These are phyloP conservation scores for Mucor irregularis DNA, from an alignment of 371 early-diverging fungal species.

Conservation along the genomic window DNA sequence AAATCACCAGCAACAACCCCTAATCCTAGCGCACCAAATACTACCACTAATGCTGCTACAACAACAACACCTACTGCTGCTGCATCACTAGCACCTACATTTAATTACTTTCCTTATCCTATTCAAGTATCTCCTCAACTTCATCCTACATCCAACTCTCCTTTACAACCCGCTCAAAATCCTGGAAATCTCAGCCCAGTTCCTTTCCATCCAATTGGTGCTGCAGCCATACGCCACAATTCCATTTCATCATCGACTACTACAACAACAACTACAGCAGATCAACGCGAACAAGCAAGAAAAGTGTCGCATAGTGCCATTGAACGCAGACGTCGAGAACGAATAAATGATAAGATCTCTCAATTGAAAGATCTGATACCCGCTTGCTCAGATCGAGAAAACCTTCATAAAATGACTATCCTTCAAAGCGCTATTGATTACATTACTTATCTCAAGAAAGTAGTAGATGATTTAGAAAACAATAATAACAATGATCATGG, in stretches of 20 bases:
- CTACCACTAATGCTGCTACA: neutral
- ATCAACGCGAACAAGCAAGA: constrained; percentile 55
- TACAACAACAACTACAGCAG: constrained; percentile 24
- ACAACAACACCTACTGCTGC: neutral
- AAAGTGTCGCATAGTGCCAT: constrained; percentile 78
- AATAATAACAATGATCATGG: neutral
- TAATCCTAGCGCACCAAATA: no score
- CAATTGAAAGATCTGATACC: constrained; percentile 51
- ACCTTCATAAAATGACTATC: constrained; percentile 72
- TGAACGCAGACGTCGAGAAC: constrained; percentile 75
- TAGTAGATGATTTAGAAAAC: constrained; percentile 7
- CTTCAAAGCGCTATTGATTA: constrained; percentile 77
- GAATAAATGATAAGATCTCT: constrained; percentile 69
- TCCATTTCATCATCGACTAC: constrained; percentile 11
- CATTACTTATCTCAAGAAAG: constrained; percentile 51
- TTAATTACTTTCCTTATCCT: constrained; percentile 17
- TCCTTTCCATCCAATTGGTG: neutral
- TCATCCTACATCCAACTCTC: constrained; percentile 1
- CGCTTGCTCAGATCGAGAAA: constrained; percentile 61
- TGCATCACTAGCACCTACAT: constrained; percentile 8
- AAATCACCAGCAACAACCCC: constrained; percentile 11
- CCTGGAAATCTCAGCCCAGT: neutral
- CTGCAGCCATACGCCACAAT: neutral
- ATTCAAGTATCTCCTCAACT: constrained; percentile 22
- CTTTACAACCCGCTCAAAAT: neutral